Conservation (phyloP, 805 yeast genomes). For the Saturnispora serradocipensis region DNA sequence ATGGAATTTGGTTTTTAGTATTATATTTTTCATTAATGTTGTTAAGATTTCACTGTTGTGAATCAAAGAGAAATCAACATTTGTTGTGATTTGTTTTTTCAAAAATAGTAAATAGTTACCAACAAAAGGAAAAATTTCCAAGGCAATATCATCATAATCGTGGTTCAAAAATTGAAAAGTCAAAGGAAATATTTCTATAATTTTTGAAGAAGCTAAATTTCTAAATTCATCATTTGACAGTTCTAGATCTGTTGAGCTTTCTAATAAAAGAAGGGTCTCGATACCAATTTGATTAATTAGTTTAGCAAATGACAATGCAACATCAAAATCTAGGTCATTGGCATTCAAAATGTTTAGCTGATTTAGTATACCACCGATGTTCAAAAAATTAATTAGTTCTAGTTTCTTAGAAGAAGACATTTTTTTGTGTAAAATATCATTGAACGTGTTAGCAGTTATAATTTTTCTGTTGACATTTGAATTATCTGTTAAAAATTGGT, state of each 20-base stretch:
- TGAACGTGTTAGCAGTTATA: conserved; percentile 47
- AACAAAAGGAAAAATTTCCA: conserved; percentile 74
- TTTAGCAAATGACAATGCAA: conserved; percentile 63
- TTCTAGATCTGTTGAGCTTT: conserved; percentile 32
- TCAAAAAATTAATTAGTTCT: conserved; percentile 58
- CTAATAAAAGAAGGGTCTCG: conserved; percentile 66
- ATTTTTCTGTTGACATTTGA: conserved; percentile 37
- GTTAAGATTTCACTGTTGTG: conserved; percentile 43
- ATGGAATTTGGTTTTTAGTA: conserved; percentile 73
- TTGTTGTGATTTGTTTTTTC: conserved; percentile 41
- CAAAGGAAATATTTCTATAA: conserved; percentile 62
- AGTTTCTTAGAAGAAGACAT: conserved; percentile 50
- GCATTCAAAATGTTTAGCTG: conserved; percentile 29
- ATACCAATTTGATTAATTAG: conserved; percentile 63
- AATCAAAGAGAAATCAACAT: conserved; percentile 23
- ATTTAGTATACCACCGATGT: conserved; percentile 48
- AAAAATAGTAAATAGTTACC: conserved; percentile 63
- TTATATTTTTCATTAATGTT: conserved; percentile 56
- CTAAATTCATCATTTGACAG: conserved; percentile 32
- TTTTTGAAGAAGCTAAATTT: conserved; percentile 32
- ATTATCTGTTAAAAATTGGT: conserved; percentile 38
- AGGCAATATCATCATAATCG: conserved; percentile 82
- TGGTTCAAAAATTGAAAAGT: conserved; percentile 63
- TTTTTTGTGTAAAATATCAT: conserved; percentile 47
- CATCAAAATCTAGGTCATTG: conserved; percentile 51